phyloP scores from a whole-genome alignment of 2,329 filamentous ascomycete species.

The Plectosphaerella sp. region DNA sequence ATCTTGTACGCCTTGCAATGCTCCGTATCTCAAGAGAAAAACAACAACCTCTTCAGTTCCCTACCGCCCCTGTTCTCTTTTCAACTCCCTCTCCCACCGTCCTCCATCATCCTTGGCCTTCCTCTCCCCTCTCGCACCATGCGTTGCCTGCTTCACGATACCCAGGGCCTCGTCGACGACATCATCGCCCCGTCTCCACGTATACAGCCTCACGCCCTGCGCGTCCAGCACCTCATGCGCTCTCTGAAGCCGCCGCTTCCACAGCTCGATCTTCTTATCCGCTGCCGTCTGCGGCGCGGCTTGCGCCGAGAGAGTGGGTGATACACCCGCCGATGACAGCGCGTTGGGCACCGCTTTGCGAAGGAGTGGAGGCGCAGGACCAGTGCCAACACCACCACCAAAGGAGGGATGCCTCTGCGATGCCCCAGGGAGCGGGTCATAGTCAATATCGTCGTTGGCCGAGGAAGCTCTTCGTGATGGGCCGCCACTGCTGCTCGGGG shows the following conservation, averaged over 20 bases:
- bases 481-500: conserved; percentile 26
- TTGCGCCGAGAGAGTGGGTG: conserved; percentile 25
- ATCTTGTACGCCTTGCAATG: neutral
- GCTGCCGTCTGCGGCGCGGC: conserved; percentile 22
- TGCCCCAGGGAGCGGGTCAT: conserved; percentile 32
- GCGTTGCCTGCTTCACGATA: conserved; percentile 54
- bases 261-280: conserved; percentile 70
- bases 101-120: conserved; percentile 11
- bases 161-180: conserved; percentile 61
- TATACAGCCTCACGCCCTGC: conserved; percentile 64
- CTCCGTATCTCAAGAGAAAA: neutral
- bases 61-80: conserved; percentile 6
- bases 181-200: conserved; percentile 70
- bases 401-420: neutral
- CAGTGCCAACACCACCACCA: conserved; percentile 5
- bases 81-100: conserved; percentile 11
- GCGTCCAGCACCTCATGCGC: conserved; percentile 60
- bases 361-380: conserved; percentile 13
- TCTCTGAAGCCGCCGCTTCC: conserved; percentile 62
- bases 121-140: conserved; percentile 29
- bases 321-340: conserved; percentile 20
- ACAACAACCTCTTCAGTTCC: neutral
- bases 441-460: conserved; percentile 35
- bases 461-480: conserved; percentile 4
- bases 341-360: conserved; percentile 13